Percentiles rank a stretch among this genome's conserved stretches.
phyloP scores from a whole-genome alignment of 345 rosid genomes.

The Salix suchowensis region DNA sequence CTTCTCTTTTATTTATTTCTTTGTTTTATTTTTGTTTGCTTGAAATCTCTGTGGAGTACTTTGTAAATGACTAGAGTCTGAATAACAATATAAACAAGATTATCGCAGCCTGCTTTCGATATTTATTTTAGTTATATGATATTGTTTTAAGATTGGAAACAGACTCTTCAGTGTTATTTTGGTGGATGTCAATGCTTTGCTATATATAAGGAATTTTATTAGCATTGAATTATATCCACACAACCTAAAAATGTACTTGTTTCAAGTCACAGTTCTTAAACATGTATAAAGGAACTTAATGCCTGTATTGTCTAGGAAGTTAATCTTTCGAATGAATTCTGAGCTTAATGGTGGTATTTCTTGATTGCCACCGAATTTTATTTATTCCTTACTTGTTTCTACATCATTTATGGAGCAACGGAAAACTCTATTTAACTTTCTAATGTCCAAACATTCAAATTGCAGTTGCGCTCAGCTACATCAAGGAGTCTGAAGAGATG shows the following conservation, averaged over 20 bases:
- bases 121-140: neutral
- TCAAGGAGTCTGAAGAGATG: conserved; percentile 77
- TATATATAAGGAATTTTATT: neutral
- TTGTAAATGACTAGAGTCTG: neutral
- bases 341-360: neutral
- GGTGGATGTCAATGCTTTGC: neutral
- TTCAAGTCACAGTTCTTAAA: neutral
- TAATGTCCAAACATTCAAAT: conserved; percentile 2
- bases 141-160: neutral
- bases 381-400: neutral
- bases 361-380: neutral
- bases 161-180: neutral
- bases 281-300: neutral
- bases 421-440: neutral
- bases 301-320: neutral
- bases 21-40: neutral
- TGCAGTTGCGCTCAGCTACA: conserved; percentile 53
- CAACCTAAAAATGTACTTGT: neutral
- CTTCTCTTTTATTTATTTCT: neutral
- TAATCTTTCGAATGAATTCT: neutral
- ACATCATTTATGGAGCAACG: neutral
- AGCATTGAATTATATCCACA: neutral
- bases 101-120: neutral
- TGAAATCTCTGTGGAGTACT: neutral
- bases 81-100: neutral